Evolutionary conservation across 140 eudicot species (phyloP).

Genomic region (Erigeron philadelphicus): DNA sequence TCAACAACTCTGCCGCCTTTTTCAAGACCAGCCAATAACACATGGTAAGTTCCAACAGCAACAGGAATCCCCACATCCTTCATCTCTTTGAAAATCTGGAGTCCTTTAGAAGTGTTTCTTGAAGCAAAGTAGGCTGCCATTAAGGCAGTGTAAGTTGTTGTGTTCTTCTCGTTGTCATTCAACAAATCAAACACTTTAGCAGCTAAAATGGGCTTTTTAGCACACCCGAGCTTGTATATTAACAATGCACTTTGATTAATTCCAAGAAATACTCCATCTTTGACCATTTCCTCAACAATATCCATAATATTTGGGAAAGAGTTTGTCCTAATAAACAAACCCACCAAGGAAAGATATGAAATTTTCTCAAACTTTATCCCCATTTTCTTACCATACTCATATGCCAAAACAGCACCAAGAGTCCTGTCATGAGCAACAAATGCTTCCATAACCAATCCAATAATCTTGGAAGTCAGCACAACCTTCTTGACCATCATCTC

Average conservation of each 20-base stretch:
- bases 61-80: constrained; percentile 44
- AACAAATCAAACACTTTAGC: constrained; percentile 51
- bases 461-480: constrained; percentile 35
- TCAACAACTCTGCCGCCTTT: constrained; percentile 46
- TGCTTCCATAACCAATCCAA: constrained; percentile 51
- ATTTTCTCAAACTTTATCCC: constrained; percentile 42
- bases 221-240: constrained; percentile 70
- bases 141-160: constrained; percentile 65
- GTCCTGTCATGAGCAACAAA: constrained; percentile 37
- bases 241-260: constrained; percentile 54
- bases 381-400: constrained; percentile 46
- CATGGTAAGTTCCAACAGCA: constrained; percentile 59
- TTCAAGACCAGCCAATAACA: constrained; percentile 69
- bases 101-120: constrained; percentile 56
- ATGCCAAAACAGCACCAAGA: constrained; percentile 58
- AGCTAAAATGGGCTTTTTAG: constrained; percentile 45
- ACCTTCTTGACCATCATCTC: constrained; percentile 42
- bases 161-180: constrained; percentile 52
- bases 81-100: constrained; percentile 52
- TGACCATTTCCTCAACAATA: constrained; percentile 50
- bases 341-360: constrained; percentile 64
- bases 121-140: constrained; percentile 63
- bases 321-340: constrained; percentile 52
- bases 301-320: constrained; percentile 45
- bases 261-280: constrained; percentile 50